Evolutionary conservation across 83 land plant species (phyloP).

Genomic region (Picea mariana): DNA sequence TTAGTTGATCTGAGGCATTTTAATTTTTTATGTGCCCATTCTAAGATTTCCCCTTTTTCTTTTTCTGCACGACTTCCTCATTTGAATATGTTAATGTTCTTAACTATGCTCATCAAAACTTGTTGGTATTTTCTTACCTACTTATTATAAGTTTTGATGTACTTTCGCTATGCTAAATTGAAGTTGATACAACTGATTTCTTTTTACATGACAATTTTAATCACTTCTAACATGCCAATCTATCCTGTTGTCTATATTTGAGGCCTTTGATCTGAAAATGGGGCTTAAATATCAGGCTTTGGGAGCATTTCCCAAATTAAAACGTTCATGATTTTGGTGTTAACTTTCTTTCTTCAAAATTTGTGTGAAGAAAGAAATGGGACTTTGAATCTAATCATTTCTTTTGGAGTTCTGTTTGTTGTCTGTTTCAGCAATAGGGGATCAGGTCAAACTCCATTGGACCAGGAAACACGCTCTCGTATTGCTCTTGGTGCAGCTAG

Average conservation of each 20-base stretch:
- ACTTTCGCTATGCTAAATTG: not conserved
- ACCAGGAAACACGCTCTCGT: constrained; percentile 49
- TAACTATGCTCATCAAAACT: not conserved
- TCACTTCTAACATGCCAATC: not conserved
- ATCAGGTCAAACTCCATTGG: constrained; percentile 61
- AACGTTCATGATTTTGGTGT: not conserved
- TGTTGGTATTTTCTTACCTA: not conserved
- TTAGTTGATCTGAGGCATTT: too few species aligned
- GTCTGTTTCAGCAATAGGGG: constrained; percentile 51
- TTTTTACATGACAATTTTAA: not conserved
- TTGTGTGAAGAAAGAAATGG: not conserved
- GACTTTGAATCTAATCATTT: not conserved
- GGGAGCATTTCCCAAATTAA: constrained; percentile 1
- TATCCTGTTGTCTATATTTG: not conserved
- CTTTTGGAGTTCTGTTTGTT: constrained; percentile 6
- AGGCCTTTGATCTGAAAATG: not conserved
- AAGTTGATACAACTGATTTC: not conserved
- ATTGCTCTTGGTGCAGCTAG: constrained; percentile 66
- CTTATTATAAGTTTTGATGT: not conserved
- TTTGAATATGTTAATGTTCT: not conserved
- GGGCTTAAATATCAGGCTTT: not conserved
- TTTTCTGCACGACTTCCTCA: not conserved
- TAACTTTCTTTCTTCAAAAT: not conserved
- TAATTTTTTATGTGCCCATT: too few species aligned
- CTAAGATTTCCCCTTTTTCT: too few species aligned